A percentile compares a stretch with the other conserved stretches of the same genome.
Conservation (phyloP, 352 stramenopile species). For the Halophytophthora polymorphica region DNA sequence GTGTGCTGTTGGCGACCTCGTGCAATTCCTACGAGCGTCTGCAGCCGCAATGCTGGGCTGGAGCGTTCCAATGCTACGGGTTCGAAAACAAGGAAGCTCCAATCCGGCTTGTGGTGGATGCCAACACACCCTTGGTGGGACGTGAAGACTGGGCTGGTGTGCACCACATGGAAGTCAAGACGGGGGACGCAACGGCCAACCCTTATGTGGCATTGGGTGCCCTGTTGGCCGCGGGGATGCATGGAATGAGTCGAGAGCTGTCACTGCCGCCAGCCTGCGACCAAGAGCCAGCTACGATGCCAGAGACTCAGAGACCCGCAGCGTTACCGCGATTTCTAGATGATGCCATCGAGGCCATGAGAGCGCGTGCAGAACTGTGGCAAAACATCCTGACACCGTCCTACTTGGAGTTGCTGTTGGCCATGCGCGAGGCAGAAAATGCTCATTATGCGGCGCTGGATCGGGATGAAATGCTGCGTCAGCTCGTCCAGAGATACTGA, state of each 20-base stretch:
- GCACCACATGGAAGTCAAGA: constrained; percentile 32
- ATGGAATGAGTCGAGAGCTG: constrained; percentile 5
- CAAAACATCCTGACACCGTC: neutral
- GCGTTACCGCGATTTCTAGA: neutral
- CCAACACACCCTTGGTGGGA: neutral
- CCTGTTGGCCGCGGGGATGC: constrained; percentile 22
- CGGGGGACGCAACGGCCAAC: constrained; percentile 27
- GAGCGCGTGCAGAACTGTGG: neutral
- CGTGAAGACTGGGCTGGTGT: neutral
- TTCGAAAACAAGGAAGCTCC: constrained; percentile 33
- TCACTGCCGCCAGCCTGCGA: constrained; percentile 5
- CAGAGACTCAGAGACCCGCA: neutral
- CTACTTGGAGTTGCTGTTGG: neutral
- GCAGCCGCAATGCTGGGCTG: constrained; percentile 28
- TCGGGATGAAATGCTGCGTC: too few relatives aligned
- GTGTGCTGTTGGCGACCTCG: neutral
- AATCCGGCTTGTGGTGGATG: constrained; percentile 13
- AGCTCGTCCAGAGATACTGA: too few relatives aligned
- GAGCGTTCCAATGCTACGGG: constrained; percentile 29
- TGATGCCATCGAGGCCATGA: neutral
- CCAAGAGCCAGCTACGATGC: constrained; percentile 10
- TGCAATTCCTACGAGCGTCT: constrained; percentile 20
- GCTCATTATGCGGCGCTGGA: too few relatives aligned
- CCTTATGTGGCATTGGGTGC: constrained; percentile 28
- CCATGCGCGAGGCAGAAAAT: neutral